phyloP scores from a whole-genome alignment of 2,329 filamentous ascomycete genomes.

The Fusarium armeniacum region DNA sequence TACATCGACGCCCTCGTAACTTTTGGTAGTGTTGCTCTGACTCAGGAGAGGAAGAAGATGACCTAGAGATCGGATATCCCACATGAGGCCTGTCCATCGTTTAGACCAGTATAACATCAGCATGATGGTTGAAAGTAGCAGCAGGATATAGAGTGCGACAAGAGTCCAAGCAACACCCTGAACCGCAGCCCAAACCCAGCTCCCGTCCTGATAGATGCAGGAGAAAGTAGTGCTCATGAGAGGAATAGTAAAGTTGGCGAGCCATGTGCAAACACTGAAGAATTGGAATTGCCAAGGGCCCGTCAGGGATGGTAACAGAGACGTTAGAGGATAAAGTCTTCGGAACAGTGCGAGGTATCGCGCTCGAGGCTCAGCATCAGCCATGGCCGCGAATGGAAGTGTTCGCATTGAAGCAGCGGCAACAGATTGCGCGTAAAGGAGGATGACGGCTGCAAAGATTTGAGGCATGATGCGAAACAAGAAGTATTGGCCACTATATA shows the following conservation, averaged over 20 bases:
- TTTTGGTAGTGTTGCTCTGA: constrained; percentile 81
- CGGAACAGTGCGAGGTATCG: constrained; percentile 77
- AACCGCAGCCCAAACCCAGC: constrained; percentile 85
- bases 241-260: constrained; percentile 83
- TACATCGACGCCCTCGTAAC: constrained; percentile 77
- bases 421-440: constrained; percentile 83
- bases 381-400: constrained; percentile 83
- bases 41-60: constrained; percentile 84
- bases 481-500: constrained; percentile 84
- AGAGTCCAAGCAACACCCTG: constrained; percentile 84
- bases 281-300: constrained; percentile 77
- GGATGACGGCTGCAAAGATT: constrained; percentile 76
- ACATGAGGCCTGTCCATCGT: constrained; percentile 80
- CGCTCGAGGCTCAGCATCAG: constrained; percentile 70
- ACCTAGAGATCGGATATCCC: constrained; percentile 86
- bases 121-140: constrained; percentile 67
- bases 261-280: constrained; percentile 79
- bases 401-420: constrained; percentile 81
- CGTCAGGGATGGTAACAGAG: constrained; percentile 70
- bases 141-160: constrained; percentile 78
- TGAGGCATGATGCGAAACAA: constrained; percentile 89
- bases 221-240: constrained; percentile 84
- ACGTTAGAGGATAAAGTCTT: constrained; percentile 77
- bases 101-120: constrained; percentile 75
- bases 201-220: constrained; percentile 67